Base-by-base conservation (phyloP, 768 basidiomycete species). In the Omphalotus guepiniiformis region DNA sequence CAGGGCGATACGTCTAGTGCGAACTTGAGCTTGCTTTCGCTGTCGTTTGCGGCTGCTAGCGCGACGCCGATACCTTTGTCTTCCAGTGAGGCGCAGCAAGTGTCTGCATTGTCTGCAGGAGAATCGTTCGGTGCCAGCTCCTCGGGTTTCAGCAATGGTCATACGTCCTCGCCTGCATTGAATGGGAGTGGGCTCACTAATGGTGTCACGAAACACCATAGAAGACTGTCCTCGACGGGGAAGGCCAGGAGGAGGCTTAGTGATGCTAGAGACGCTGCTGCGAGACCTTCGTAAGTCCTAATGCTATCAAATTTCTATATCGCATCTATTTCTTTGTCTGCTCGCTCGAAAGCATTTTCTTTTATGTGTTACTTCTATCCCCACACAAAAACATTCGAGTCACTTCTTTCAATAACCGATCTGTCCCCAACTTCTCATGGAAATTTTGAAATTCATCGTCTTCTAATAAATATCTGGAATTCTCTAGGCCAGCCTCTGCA, bases 231-330 rank as follows among this genome's bases (percentile, higher is more conserved):
- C 15, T 88, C 87, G 0, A 74, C 80, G 9, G 83, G 86, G 16
- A 80, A 85, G 64, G 72, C 78, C 21, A 79, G 80, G 59, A 75
- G 88, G 55, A 71, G 88, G 48, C 61, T 88, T 53, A 88, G 85
- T 63, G 88, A 90, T 62, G 88, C 87, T 21, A 72, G 84, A 40
- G 88, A 89, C 63, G 88, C 88, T 36, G 83, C 84, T 42, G 72
- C 71, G 47, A 73, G 88, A 42, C 85, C 85, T 43, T 78, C 79
- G 86, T 90, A 65, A 72, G 83, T 84, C n/a, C n/a, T n/a, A n/a
- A n/a, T n/a, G n/a, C n/a, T n/a, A n/a, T n/a, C 32, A 37, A 34
- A n/a, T n/a, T n/a, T n/a, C 29, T 27, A 46, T 27, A 39, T 49
- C 40, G 53, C 21, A n/a, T n/a, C n/a, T n/a, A n/a, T 47, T 30